Conservation (phyloP, 2,329 filamentous ascomycete genomes). For the Fusarium odoratissimum region DNA sequence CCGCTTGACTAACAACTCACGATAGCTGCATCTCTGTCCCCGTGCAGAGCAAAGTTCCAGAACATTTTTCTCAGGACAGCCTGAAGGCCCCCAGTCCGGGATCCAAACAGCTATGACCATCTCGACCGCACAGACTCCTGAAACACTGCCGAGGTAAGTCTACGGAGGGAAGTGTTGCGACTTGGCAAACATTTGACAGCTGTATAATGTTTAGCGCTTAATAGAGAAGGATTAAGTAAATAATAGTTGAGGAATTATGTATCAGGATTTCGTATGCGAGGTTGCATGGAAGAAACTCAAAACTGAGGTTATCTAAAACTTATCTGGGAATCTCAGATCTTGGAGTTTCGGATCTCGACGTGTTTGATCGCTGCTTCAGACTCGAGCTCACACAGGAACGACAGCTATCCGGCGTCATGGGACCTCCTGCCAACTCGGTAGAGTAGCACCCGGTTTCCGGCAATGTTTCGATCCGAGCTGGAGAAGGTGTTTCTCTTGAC, state of each 20-base stretch:
- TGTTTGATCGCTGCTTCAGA: slow-evolving; percentile 45
- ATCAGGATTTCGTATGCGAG: background rate
- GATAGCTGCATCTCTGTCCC: slow-evolving; percentile 10
- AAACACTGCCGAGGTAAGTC: slow-evolving; percentile 25
- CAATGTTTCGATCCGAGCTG: slow-evolving; percentile 21
- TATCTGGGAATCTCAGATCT: slow-evolving; percentile 35
- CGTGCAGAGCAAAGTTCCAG: slow-evolving; percentile 21
- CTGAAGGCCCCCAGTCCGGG: slow-evolving; percentile 13
- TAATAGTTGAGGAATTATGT: background rate
- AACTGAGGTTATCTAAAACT: slow-evolving; percentile 28
- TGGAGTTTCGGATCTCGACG: slow-evolving; percentile 31
- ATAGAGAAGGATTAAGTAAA: background rate
- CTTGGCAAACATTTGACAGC: slow-evolving; percentile 29
- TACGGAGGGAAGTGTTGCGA: slow-evolving; percentile 16
- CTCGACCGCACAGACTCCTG: slow-evolving; percentile 24
- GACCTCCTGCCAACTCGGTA: slow-evolving; percentile 32
- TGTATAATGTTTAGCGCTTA: slow-evolving; percentile 10
- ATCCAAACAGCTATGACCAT: slow-evolving; percentile 16
- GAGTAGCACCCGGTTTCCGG: slow-evolving; percentile 25
- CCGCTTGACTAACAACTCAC: background rate
- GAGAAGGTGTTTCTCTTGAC: slow-evolving; percentile 30
- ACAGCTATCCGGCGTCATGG: slow-evolving; percentile 38
- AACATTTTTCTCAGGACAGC: slow-evolving; percentile 20
- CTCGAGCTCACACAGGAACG: slow-evolving; percentile 39
- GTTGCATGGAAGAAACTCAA: slow-evolving; percentile 11